phyloP scores from a whole-genome alignment of 2,329 filamentous ascomycete genomes.

The Keithomyces neogunnii region DNA sequence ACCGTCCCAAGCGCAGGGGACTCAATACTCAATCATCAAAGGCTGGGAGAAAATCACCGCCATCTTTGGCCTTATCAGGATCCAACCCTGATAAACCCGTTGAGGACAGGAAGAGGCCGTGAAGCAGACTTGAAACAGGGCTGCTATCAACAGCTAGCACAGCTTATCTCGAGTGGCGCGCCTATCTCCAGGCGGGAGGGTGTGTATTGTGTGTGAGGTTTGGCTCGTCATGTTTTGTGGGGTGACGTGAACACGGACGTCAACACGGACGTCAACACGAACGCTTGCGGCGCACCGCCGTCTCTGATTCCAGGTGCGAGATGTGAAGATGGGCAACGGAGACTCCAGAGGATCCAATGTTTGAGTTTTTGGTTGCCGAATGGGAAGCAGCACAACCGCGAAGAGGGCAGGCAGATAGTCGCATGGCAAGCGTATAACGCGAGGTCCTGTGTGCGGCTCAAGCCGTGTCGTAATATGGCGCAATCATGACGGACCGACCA shows the following conservation, averaged over 20 bases:
- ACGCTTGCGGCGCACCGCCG: not conserved
- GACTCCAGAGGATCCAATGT: not conserved
- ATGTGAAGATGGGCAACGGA: not conserved
- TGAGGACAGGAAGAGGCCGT: not conserved
- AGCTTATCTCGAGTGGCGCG: not conserved
- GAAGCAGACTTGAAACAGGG: not conserved
- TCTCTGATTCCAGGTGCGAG: too few species aligned
- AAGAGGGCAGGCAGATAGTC: not conserved
- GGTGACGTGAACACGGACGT: not conserved
- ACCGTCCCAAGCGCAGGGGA: not conserved
- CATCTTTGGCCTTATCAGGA: not conserved
- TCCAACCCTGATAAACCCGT: not conserved
- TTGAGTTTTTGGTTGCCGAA: not conserved
- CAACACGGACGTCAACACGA: not conserved
- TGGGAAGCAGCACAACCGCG: too few species aligned
- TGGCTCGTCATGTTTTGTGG: not conserved
- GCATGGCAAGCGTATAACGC: not conserved
- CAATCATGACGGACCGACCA: not conserved
- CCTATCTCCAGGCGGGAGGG: not conserved
- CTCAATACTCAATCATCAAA: not conserved
- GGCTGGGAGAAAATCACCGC: not conserved
- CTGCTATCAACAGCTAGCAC: not conserved
- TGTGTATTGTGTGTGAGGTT: not conserved
- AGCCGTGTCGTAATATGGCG: conserved; percentile 1
- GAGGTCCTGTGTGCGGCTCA: not conserved